Percentiles rank a stretch among this genome's conserved stretches.
Evolutionary conservation across 169 alveolate species (phyloP).

Genomic region (Eimeria maxima): DNA sequence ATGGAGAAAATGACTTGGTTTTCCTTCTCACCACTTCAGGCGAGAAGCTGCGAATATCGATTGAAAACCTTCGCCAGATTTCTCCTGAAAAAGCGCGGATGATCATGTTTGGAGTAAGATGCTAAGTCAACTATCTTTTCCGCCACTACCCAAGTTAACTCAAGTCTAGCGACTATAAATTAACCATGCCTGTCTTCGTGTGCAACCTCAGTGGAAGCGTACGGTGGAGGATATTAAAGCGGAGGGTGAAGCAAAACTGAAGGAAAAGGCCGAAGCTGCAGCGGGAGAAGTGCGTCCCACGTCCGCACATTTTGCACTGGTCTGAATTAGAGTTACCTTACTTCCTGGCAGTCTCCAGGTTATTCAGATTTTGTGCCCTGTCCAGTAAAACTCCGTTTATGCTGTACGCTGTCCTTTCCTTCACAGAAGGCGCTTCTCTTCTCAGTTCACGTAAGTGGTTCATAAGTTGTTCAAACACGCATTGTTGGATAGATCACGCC

Average conservation of each 20-base stretch:
- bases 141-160: neutral
- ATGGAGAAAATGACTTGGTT: conserved; percentile 26
- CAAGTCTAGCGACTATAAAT: neutral
- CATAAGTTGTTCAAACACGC: neutral
- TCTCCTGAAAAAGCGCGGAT: conserved; percentile 43
- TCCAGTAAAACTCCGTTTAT: neutral
- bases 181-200: neutral
- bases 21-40: conserved; percentile 48
- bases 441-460: conserved; percentile 57
- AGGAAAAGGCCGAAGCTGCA: conserved; percentile 5
- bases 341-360: neutral
- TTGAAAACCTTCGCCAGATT: conserved; percentile 53
- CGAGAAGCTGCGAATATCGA: conserved; percentile 34
- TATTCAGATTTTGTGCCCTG: neutral
- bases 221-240: conserved; percentile 23
- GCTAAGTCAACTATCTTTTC: neutral
- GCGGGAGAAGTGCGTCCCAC: conserved; percentile 61
- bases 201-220: conserved; percentile 59
- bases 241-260: conserved; percentile 14
- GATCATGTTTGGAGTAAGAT: conserved; percentile 60
- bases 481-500: neutral
- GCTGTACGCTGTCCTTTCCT: conserved; percentile 25
- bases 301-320: neutral
- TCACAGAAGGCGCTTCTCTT: conserved; percentile 52
- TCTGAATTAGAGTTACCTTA: no score